These are phyloP conservation scores for Moesziomyces sp. DNA, from an alignment of 1,284 basidiomycete genomes.

Conservation along the genomic window DNA sequence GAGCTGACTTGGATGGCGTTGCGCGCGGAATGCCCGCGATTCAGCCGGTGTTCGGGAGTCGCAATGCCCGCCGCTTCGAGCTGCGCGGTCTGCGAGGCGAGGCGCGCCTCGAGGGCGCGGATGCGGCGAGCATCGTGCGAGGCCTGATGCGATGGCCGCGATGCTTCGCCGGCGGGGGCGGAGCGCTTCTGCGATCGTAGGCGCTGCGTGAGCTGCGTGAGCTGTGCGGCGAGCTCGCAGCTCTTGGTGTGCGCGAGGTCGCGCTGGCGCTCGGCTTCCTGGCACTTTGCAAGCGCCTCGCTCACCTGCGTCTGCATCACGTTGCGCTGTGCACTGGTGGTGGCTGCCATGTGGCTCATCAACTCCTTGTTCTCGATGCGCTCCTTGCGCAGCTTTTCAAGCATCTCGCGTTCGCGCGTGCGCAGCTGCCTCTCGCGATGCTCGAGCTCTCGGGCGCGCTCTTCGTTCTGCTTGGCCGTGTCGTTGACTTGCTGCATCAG, in stretches of 20 bases:
- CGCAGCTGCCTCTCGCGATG: background rate
- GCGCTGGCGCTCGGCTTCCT: constrained; percentile 15
- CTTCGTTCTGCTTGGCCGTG: background rate
- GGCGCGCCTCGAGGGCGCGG: constrained; percentile 17
- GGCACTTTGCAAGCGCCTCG: constrained; percentile 7
- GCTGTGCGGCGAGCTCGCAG: constrained; percentile 22
- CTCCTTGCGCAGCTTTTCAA: too few species aligned
- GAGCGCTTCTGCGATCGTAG: background rate
- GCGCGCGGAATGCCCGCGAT: constrained; percentile 1
- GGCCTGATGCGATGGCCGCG: background rate
- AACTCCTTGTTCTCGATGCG: too few species aligned
- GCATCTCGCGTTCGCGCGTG: too few species aligned
- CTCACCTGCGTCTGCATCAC: background rate
- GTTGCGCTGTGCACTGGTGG: background rate
- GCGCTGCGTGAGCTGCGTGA: constrained; percentile 13
- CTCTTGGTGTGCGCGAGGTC: constrained; percentile 14
- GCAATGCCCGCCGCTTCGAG: constrained; percentile 4
- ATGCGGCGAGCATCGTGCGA: constrained; percentile 7
- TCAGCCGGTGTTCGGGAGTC: constrained; percentile 6
- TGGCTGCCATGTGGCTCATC: too few species aligned
- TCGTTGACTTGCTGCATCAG: too few species aligned
- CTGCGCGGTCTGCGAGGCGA: constrained; percentile 4
- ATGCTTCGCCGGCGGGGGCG: background rate
- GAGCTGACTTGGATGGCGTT: constrained; percentile 12
- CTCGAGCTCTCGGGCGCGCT: background rate